Evolutionary conservation across 768 basidiomycete genomes (phyloP).

Genomic region (Kwoniella mangroviensis): DNA sequence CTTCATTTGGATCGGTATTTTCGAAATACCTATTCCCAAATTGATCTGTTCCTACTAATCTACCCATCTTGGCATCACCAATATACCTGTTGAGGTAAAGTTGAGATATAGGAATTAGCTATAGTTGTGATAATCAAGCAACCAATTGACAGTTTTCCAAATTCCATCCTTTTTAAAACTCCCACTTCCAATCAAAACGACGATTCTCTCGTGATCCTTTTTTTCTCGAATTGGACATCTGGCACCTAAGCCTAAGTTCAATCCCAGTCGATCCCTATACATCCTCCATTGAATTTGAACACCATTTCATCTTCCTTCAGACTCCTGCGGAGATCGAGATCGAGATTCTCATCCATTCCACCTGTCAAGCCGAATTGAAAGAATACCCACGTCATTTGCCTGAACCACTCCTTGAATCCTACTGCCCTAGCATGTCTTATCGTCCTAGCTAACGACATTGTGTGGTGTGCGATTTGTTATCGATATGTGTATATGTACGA

Average conservation of each 20-base stretch:
- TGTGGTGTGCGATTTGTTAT: conserved; percentile 48
- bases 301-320: background rate
- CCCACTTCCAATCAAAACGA: too few relatives aligned
- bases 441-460: conserved; percentile 76
- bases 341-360: background rate
- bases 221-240: too few relatives aligned
- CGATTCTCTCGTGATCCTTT: too few relatives aligned
- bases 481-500: background rate
- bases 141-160: too few relatives aligned
- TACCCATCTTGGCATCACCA: conserved; percentile 88
- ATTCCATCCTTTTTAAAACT: too few relatives aligned
- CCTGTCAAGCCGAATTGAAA: background rate
- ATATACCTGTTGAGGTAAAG: conserved; percentile 70
- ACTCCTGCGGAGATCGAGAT: too few relatives aligned
- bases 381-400: conserved; percentile 62
- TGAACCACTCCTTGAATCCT: conserved; percentile 86
- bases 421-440: conserved; percentile 75
- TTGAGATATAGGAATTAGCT: background rate
- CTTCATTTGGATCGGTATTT: conserved; percentile 83
- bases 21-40: conserved; percentile 95
- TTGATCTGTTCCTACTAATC: conserved; percentile 59
- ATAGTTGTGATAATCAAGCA: background rate
- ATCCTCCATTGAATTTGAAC: background rate
- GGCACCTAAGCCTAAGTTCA: too few relatives aligned
- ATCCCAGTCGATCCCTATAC: too few relatives aligned